Base-by-base conservation (phyloP, 805 yeast species). In the Saccharomycopsis fodiens region DNA sequence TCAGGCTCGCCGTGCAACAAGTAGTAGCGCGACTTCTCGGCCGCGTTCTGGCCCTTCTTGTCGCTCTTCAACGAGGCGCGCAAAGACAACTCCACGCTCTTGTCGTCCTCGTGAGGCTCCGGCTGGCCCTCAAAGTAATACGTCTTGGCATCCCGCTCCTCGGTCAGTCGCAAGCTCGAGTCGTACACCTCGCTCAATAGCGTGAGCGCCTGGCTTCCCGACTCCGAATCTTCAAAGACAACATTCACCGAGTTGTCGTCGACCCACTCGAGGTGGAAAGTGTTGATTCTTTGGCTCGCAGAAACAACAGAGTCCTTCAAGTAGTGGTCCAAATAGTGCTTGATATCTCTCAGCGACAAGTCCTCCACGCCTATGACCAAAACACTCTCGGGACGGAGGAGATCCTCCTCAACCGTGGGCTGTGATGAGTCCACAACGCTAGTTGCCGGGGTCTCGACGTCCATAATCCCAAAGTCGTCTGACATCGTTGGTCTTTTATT, bases 1-100 rank as follows among this genome's bases (percentile, higher is more conserved):
- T 76, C 76, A 2, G 88, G 91, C 57, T 79, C 88, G 3, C 91
- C 91, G 53, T 82, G 81, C 15, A 78, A 57, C 47, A 79, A 64
- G 62, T 82, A 82, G 61, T 80, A 82, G 34, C 84, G 61, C 17
- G 85, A 79, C 44, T 70, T 71, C 12, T 68, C 73, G 19, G 74
- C 65, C 7, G 87, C 79, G 49, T 76, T 75, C 45, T 67, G 67
- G 13, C 71, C 72, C 54, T 82, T 82, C 39, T 66, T 65, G 60
- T 82, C 91, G 2, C 72, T 63, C 41, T 61, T 65, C 39, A 70
- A 66, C 8, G 85, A 68, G 52, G 68, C 74, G 47, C 89, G 66
- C 7, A 72, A 63, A 35, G 59, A 53, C 40, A 79, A 55, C 52
- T 60, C 45, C 52, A 57, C 62, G 57, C 43, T 56, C 55, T 55